phyloP scores from a whole-genome alignment of 2,329 filamentous ascomycete genomes.

The Pseudonectria foliicola region DNA sequence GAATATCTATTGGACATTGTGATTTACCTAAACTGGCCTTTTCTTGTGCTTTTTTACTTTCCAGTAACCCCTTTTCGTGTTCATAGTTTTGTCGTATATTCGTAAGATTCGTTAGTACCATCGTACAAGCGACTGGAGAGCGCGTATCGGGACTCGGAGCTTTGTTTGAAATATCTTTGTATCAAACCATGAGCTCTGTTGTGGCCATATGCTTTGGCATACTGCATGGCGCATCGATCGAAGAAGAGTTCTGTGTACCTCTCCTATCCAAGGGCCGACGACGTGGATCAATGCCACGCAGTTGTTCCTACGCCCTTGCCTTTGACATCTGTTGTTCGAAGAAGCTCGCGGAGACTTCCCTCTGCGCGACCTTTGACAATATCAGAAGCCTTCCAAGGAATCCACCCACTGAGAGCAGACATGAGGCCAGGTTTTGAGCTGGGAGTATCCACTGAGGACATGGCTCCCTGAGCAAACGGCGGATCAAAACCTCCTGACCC shows the following conservation, averaged over 20 bases:
- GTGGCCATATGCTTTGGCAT: too few species aligned
- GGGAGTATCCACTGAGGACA: conserved; percentile 17
- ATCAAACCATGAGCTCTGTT: too few species aligned
- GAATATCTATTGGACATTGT: too few species aligned
- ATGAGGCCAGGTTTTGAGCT: conserved; percentile 26
- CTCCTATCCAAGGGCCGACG: conserved; percentile 9
- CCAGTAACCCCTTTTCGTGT: too few species aligned
- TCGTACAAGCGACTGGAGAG: too few species aligned
- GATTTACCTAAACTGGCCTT: too few species aligned
- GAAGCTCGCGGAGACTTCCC: conserved; percentile 46
- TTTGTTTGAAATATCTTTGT: too few species aligned
- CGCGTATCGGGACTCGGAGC: too few species aligned
- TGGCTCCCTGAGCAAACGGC: conserved; percentile 20
- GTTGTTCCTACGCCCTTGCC: conserved; percentile 26
- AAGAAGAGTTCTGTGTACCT: conserved; percentile 22
- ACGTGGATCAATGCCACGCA: not conserved
- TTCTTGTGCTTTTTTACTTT: too few species aligned
- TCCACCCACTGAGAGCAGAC: conserved; percentile 37
- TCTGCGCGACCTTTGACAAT: conserved; percentile 41
- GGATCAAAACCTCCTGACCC: conserved; percentile 18
- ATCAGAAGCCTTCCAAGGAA: conserved; percentile 34
- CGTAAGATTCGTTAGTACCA: too few species aligned
- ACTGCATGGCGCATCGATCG: too few species aligned
- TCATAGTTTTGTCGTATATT: too few species aligned
- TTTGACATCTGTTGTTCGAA: conserved; percentile 33